Percentiles rank a stretch among this genome's conserved stretches.
These are phyloP conservation scores for Starmerella asiatica DNA, from an alignment of 805 yeast genomes.

Conservation along the genomic window DNA sequence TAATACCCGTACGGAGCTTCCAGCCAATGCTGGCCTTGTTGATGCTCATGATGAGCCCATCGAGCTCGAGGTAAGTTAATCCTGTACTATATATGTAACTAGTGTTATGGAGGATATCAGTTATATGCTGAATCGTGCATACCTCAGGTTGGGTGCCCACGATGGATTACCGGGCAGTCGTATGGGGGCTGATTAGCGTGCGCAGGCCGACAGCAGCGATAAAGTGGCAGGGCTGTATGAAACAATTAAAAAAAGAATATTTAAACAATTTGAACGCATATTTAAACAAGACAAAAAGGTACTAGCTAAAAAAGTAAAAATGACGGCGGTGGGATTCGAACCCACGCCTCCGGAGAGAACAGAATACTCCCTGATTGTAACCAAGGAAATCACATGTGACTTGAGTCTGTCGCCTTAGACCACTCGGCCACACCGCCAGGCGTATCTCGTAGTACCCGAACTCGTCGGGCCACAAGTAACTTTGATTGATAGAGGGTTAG, in stretches of 20 bases:
- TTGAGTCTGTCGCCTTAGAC: conserved; percentile 23
- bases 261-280: no score
- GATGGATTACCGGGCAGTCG: no score
- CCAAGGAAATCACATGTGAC: conserved; percentile 12
- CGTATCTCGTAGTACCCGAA: not conserved
- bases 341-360: conserved; percentile 21
- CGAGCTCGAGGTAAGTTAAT: not conserved
- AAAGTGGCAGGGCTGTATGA: no score
- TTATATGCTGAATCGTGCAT: no score
- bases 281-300: no score
- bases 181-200: not conserved
- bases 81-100: no score
- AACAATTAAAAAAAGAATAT: no score
- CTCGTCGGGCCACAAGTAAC: no score
- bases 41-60: conserved; percentile 11
- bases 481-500: no score
- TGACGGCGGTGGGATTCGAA: conserved; percentile 17
- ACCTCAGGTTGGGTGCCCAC: no score
- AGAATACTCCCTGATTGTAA: conserved; percentile 16
- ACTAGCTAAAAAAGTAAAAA: not conserved
- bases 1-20: conserved; percentile 7
- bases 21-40: conserved; percentile 15
- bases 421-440: conserved; percentile 29
- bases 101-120: no score
- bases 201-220: not conserved